Evolutionary conservation across 2,329 filamentous ascomycete genomes (phyloP).

Genomic region (Fusarium staphyleae): DNA sequence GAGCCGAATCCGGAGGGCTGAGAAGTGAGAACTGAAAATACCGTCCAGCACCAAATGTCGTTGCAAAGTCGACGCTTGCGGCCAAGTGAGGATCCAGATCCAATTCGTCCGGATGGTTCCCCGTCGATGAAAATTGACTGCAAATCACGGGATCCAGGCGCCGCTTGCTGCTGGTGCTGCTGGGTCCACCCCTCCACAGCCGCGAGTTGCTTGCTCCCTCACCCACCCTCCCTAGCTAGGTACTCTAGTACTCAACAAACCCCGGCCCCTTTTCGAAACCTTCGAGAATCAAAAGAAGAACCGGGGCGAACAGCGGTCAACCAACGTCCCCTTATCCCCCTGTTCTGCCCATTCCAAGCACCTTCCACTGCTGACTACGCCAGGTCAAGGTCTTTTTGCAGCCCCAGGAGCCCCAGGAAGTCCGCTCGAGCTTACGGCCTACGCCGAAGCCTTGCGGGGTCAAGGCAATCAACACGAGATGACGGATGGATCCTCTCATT

Average conservation of each 20-base stretch:
- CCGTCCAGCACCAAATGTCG: conserved; percentile 15
- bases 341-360: conserved; percentile 24
- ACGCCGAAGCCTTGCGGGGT: conserved; percentile 40
- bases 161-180: not conserved
- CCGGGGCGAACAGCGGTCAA: conserved; percentile 42
- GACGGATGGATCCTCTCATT: conserved; percentile 43
- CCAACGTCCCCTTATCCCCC: conserved; percentile 26
- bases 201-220: not conserved
- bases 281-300: conserved; percentile 43
- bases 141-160: conserved; percentile 36
- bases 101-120: conserved; percentile 43
- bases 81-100: conserved; percentile 29
- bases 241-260: conserved; percentile 36
- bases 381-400: conserved; percentile 26
- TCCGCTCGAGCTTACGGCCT: conserved; percentile 33
- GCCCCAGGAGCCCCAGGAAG: conserved; percentile 29
- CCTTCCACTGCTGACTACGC: conserved; percentile 33
- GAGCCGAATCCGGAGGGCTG: conserved; percentile 12
- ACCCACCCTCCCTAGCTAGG: conserved; percentile 16
- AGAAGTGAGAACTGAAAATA: conserved; percentile 3
- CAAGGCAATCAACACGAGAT: conserved; percentile 43
- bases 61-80: conserved; percentile 23
- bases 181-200: conserved; percentile 13
- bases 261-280: conserved; percentile 43
- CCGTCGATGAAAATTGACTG: conserved; percentile 37